Evolutionary conservation across 768 basidiomycete genomes (phyloP).

Genomic region (Boletus reticuloceps): DNA sequence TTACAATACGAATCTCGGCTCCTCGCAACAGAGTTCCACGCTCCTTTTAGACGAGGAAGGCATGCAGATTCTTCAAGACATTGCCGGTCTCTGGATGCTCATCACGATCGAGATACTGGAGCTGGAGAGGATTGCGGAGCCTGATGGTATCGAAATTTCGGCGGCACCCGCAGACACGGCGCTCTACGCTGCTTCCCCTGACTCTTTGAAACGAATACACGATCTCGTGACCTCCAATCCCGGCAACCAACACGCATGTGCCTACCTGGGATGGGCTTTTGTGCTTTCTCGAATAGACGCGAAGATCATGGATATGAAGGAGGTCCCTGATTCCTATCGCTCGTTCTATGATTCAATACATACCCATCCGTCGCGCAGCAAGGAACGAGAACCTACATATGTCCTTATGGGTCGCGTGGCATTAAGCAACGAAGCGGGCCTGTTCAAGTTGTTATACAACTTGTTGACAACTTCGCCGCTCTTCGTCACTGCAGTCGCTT

Average conservation of each 20-base stretch:
- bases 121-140: constrained; percentile 65
- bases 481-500: constrained; percentile 71
- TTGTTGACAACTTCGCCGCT: constrained; percentile 69
- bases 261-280: constrained; percentile 83
- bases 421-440: constrained; percentile 54
- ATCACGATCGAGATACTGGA: constrained; percentile 78
- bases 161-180: constrained; percentile 45
- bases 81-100: constrained; percentile 73
- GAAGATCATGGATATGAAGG: constrained; percentile 44
- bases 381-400: constrained; percentile 56
- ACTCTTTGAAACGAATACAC: constrained; percentile 64
- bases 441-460: constrained; percentile 55
- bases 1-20: constrained; percentile 63
- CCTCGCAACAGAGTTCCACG: constrained; percentile 56
- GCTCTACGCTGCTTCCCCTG: constrained; percentile 61
- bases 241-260: constrained; percentile 63
- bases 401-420: constrained; percentile 57
- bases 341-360: constrained; percentile 54
- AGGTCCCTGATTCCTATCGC: constrained; percentile 53
- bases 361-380: constrained; percentile 41
- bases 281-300: constrained; percentile 64
- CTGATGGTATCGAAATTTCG: constrained; percentile 48
- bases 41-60: constrained; percentile 77
- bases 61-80: constrained; percentile 59
- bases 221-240: constrained; percentile 58